A percentile compares a stretch with the other conserved stretches of the same genome.
Evolutionary conservation across 2,329 filamentous ascomycete genomes (phyloP).

Genomic region (Colletotrichum musae): DNA sequence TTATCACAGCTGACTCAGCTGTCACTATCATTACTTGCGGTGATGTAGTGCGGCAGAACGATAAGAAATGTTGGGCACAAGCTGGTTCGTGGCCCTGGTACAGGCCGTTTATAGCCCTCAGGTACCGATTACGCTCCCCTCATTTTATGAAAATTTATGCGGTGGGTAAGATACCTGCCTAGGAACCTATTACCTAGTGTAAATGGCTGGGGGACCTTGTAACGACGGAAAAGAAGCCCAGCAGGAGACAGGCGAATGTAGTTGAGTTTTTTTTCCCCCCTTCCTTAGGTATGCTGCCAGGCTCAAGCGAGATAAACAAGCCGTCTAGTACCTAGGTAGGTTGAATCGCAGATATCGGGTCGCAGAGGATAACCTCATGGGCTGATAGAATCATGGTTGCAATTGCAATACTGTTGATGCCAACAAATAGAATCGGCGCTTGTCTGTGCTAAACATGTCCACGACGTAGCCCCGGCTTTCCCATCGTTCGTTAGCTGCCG

Average conservation of each 20-base stretch:
- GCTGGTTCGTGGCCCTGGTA: constrained; percentile 19
- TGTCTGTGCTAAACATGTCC: constrained; percentile 25
- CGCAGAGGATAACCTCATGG: too few relatives aligned
- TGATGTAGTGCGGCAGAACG: background rate
- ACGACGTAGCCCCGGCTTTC: constrained; percentile 17
- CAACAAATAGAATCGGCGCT: constrained; percentile 1
- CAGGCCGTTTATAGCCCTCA: constrained; percentile 35
- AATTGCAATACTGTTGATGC: too few relatives aligned
- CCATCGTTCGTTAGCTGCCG: constrained; percentile 37
- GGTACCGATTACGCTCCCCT: constrained; percentile 29
- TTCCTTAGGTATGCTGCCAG: too few relatives aligned
- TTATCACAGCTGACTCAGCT: background rate
- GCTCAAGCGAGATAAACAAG: too few relatives aligned
- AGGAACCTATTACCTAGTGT: background rate
- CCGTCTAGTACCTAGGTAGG: too few relatives aligned
- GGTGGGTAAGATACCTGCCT: constrained; percentile 18
- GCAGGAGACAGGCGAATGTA: background rate
- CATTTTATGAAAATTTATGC: constrained; percentile 36
- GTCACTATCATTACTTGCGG: constrained; percentile 14
- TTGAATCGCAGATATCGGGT: too few relatives aligned
- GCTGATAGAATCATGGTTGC: too few relatives aligned
- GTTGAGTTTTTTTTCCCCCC: too few relatives aligned
- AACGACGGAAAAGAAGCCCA: background rate
- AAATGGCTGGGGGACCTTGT: constrained; percentile 11
- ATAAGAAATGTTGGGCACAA: constrained; percentile 15